Conservation (phyloP, 2,329 filamentous ascomycete genomes). For the Periglandula ipomoeae region DNA sequence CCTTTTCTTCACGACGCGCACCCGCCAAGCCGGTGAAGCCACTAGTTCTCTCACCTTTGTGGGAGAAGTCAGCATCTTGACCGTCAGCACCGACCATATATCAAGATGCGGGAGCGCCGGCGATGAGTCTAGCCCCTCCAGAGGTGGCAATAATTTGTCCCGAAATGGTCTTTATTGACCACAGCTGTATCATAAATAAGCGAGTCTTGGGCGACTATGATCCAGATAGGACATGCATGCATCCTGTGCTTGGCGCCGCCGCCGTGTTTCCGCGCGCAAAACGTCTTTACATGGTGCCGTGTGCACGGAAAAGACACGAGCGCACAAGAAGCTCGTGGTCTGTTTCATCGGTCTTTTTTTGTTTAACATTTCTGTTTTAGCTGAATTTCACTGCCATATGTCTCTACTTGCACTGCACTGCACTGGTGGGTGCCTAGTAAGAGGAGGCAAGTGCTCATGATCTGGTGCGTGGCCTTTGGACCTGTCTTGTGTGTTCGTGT, state of each 20-base stretch:
- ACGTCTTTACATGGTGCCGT: no score
- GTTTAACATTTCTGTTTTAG: background rate
- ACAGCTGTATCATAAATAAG: background rate
- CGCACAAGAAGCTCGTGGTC: no score
- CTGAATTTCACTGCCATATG: background rate
- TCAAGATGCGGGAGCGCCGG: no score
- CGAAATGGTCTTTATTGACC: background rate
- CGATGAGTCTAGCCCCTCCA: background rate
- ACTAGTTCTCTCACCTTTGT: background rate
- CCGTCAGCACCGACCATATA: no score
- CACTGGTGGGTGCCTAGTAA: background rate
- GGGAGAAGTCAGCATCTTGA: no score
- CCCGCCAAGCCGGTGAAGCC: background rate
- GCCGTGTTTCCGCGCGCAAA: background rate
- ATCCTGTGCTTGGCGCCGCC: no score
- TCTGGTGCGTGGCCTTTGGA: background rate
- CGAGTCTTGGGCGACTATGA: background rate
- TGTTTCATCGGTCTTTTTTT: no score
- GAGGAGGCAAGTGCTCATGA: background rate
- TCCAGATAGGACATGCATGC: background rate
- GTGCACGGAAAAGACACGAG: no score
- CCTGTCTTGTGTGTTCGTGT: background rate
- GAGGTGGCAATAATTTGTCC: background rate
- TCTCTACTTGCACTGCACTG: background rate
- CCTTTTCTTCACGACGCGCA: background rate